Evolutionary conservation across 2,329 filamentous ascomycete species (phyloP).

Genomic region (Apiospora phragmitis): DNA sequence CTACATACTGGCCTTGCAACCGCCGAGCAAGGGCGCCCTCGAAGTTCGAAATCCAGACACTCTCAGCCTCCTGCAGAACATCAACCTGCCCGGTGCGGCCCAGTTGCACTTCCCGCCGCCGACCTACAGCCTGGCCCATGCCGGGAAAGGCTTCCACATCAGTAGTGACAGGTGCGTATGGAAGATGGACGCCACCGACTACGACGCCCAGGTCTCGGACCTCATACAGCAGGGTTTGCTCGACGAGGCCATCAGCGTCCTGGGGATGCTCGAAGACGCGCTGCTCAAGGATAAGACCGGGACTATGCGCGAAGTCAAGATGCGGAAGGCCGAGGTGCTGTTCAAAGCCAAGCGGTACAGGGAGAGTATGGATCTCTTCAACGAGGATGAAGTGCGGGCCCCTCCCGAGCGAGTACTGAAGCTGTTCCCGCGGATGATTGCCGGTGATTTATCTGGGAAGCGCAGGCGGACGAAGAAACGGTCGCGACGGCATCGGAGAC

Average conservation of each 20-base stretch:
- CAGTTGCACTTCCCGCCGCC: constrained; percentile 90
- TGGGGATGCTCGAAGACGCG: constrained; percentile 90
- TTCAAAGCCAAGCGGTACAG: constrained; percentile 83
- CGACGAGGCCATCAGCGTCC: constrained; percentile 88
- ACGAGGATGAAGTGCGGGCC: constrained; percentile 78
- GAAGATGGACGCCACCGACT: constrained; percentile 93
- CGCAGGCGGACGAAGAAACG: constrained; percentile 42
- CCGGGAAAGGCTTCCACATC: constrained; percentile 93
- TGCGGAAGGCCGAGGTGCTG: constrained; percentile 82
- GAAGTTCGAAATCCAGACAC: constrained; percentile 94
- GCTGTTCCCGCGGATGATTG: constrained; percentile 80
- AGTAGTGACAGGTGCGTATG: constrained; percentile 89
- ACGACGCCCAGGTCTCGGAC: constrained; percentile 85
- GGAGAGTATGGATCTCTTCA: constrained; percentile 85
- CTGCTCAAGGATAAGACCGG: constrained; percentile 80
- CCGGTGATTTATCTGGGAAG: constrained; percentile 70
- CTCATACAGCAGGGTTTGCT: constrained; percentile 72
- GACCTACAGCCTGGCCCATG: constrained; percentile 91
- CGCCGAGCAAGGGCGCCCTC: constrained; percentile 77
- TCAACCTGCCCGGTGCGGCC: constrained; percentile 77
- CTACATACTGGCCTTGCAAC: constrained; percentile 84
- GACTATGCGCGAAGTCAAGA: constrained; percentile 82
- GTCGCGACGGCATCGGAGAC: constrained; percentile 41
- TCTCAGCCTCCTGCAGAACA: constrained; percentile 82
- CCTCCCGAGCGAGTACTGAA: constrained; percentile 86